These are phyloP conservation scores for Parasarocladium wereldwijsianum DNA, from an alignment of 2,329 filamentous ascomycete species.

Conservation along the genomic window DNA sequence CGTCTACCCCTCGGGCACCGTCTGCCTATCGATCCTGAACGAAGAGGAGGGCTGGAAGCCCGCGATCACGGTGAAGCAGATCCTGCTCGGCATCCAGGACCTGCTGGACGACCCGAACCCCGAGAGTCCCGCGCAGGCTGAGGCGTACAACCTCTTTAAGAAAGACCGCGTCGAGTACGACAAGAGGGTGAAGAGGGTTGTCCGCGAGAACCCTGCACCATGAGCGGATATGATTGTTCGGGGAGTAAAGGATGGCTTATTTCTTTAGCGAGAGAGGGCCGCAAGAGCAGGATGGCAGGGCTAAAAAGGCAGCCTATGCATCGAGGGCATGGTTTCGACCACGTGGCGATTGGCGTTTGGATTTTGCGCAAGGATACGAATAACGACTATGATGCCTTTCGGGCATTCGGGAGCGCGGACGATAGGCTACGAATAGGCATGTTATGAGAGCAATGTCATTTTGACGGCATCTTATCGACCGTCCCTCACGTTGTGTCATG, in stretches of 20 bases:
- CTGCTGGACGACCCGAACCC: slow-evolving; percentile 93
- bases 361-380: slow-evolving; percentile 1
- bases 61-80: slow-evolving; percentile 96
- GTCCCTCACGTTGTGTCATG: too few species aligned
- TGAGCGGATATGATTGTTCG: slow-evolving; percentile 25
- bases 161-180: slow-evolving; percentile 81
- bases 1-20: slow-evolving; percentile 94
- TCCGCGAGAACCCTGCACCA: slow-evolving; percentile 75
- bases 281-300: neutral
- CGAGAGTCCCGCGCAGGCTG: slow-evolving; percentile 89
- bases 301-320: neutral
- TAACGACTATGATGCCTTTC: neutral
- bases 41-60: slow-evolving; percentile 99
- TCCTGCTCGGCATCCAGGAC: slow-evolving; percentile 89
- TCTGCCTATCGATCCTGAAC: slow-evolving; percentile 92
- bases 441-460: too few species aligned
- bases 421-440: too few species aligned
- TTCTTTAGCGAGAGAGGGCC: neutral
- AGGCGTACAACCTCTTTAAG: slow-evolving; percentile 95
- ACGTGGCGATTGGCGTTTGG: too few species aligned
- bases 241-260: slow-evolving; percentile 3
- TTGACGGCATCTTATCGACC: too few species aligned
- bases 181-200: slow-evolving; percentile 70
- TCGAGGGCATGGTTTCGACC: too few species aligned
- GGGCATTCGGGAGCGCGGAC: too few species aligned